These are phyloP conservation scores for Pseudogymnoascus sp. DNA, from an alignment of 2,329 filamentous ascomycete genomes.

Conservation along the genomic window DNA sequence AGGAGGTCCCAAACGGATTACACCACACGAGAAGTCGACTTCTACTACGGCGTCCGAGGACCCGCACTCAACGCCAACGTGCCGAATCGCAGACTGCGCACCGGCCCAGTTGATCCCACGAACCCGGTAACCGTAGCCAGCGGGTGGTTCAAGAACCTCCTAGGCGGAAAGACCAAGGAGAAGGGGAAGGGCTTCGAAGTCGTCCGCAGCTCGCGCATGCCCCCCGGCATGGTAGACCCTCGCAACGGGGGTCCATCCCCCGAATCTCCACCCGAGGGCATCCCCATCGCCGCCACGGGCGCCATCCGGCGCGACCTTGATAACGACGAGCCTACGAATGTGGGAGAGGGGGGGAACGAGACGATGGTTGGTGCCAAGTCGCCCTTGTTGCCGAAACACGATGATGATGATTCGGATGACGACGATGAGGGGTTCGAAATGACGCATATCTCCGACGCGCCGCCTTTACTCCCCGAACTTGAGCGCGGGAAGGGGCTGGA, in stretches of 20 bases:
- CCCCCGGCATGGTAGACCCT: slow-evolving; percentile 59
- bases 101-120: slow-evolving; percentile 88
- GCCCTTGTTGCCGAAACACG: neutral
- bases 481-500: slow-evolving; percentile 32
- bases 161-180: slow-evolving; percentile 82
- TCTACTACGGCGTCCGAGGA: slow-evolving; percentile 89
- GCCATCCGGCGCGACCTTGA: slow-evolving; percentile 30
- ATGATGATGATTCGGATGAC: slow-evolving; percentile 5
- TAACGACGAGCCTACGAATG: slow-evolving; percentile 31
- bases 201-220: slow-evolving; percentile 80
- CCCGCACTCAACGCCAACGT: slow-evolving; percentile 76
- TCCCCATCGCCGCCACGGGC: slow-evolving; percentile 48
- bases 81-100: slow-evolving; percentile 77
- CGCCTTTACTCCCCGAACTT: slow-evolving; percentile 52
- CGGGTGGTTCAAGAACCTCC: slow-evolving; percentile 74
- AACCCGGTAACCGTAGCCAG: slow-evolving; percentile 82
- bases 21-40: slow-evolving; percentile 88
- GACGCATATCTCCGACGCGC: slow-evolving; percentile 36
- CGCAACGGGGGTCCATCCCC: slow-evolving; percentile 49
- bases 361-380: neutral
- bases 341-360: slow-evolving; percentile 13
- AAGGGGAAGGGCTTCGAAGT: slow-evolving; percentile 97
- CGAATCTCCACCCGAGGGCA: slow-evolving; percentile 58
- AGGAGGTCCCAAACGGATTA: slow-evolving; percentile 60
- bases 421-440: slow-evolving; percentile 31